Percentiles rank a stretch among this genome's conserved stretches.
Evolutionary conservation across 1,139 yeast species (phyloP).

Genomic region (Magnusiomyces suaveolens): DNA sequence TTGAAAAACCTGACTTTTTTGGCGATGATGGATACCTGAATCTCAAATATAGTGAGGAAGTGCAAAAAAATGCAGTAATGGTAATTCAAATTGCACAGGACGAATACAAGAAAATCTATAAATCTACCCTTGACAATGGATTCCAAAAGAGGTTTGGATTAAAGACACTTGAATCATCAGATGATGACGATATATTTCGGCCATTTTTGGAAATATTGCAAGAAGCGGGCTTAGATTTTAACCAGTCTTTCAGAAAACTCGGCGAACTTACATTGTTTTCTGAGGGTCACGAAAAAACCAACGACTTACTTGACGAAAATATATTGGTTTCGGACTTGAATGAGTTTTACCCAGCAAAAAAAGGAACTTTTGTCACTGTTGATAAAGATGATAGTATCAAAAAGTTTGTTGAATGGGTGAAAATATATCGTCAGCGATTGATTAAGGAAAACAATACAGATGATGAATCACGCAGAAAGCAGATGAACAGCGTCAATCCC

Average conservation of each 20-base stretch:
- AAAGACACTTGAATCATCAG: slow-evolving; percentile 33
- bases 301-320: slow-evolving; percentile 11
- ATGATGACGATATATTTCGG: slow-evolving; percentile 41
- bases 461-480: slow-evolving; percentile 31
- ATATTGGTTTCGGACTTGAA: not conserved
- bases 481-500: slow-evolving; percentile 55
- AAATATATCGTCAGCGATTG: slow-evolving; percentile 35
- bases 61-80: slow-evolving; percentile 54
- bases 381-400: not conserved
- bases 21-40: slow-evolving; percentile 29
- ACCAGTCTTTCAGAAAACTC: slow-evolving; percentile 59
- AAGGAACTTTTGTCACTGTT: slow-evolving; percentile 17
- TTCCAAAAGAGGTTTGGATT: slow-evolving; percentile 67
- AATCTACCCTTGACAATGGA: slow-evolving; percentile 48
- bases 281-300: slow-evolving; percentile 1
- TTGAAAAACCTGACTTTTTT: slow-evolving; percentile 35
- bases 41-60: slow-evolving; percentile 40
- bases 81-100: slow-evolving; percentile 57
- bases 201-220: slow-evolving; percentile 58
- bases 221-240: slow-evolving; percentile 63
- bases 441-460: slow-evolving; percentile 33
- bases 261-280: slow-evolving; percentile 36
- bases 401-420: slow-evolving; percentile 31
- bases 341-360: slow-evolving; percentile 2
- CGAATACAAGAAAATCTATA: slow-evolving; percentile 54